Percentiles rank a stretch among this genome's conserved stretches.
Evolutionary conservation across 2,329 filamentous ascomycete species (phyloP).

Genomic region (Colletotrichum navitas): DNA sequence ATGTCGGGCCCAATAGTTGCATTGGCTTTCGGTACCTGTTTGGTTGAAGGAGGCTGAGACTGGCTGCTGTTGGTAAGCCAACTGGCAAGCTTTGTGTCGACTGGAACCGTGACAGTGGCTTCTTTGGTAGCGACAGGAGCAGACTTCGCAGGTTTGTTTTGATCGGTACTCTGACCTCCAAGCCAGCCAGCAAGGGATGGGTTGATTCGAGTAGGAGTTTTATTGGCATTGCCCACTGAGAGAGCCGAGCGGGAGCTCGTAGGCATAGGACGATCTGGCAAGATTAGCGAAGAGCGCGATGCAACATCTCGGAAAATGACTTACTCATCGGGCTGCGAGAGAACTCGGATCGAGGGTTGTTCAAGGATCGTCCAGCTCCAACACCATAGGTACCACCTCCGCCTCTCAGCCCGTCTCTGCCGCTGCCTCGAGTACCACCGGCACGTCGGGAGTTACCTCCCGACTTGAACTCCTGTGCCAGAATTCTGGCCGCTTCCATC

Average conservation of each 20-base stretch:
- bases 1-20: background rate
- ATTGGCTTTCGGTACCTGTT: background rate
- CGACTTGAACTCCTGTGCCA: constrained; percentile 12
- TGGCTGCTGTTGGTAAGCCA: background rate
- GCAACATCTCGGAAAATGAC: background rate
- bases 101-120: background rate
- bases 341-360: background rate
- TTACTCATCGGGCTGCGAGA: background rate
- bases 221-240: background rate
- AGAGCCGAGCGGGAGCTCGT: background rate
- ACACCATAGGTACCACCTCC: background rate
- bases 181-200: constrained; percentile 9
- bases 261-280: background rate
- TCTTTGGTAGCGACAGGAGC: too few relatives aligned
- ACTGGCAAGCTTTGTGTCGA: background rate
- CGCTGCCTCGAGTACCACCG: background rate
- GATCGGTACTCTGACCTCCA: background rate
- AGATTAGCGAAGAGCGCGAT: constrained; percentile 1
- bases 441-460: background rate
- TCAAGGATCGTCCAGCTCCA: background rate
- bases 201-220: background rate
- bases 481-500: constrained; percentile 11
- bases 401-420: background rate
- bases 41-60: background rate
- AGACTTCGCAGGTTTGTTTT: background rate